Percentiles rank a stretch among this genome's conserved stretches.
Evolutionary conservation across 495 filamentous ascomycete species (phyloP).

Genomic region (Penicilliopsis zonata): DNA sequence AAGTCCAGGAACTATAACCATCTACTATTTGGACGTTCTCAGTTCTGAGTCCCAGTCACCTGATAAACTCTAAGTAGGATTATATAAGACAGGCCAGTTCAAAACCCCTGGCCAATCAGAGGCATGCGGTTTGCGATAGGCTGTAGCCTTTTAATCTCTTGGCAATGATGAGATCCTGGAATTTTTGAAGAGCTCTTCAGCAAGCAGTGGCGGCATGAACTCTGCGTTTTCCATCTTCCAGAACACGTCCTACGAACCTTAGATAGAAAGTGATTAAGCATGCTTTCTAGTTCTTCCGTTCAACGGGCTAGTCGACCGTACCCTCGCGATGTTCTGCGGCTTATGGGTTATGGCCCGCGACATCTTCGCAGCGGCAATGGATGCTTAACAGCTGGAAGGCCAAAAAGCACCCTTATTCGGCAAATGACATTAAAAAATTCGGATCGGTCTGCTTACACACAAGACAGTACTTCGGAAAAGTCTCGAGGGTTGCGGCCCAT

Average conservation of each 20-base stretch:
- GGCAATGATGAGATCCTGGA: constrained; percentile 24
- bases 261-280: too few species aligned
- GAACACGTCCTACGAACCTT: too few species aligned
- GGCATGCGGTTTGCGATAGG: constrained; percentile 15
- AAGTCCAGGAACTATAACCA: too few species aligned
- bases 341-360: constrained; percentile 12
- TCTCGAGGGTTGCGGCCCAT: constrained; percentile 3
- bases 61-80: too few species aligned
- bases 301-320: constrained; percentile 17
- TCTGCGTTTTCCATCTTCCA: constrained; percentile 9
- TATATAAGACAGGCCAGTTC: constrained; percentile 7
- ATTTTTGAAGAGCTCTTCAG: constrained; percentile 4
- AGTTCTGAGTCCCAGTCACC: too few species aligned
- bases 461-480: neutral
- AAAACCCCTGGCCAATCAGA: constrained; percentile 24
- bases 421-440: constrained; percentile 4
- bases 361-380: constrained; percentile 17
- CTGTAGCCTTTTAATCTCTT: constrained; percentile 17
- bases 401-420: constrained; percentile 6
- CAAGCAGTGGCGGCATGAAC: constrained; percentile 9
- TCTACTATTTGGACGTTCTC: too few species aligned
- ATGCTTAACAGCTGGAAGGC: constrained; percentile 8
- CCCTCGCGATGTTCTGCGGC: constrained; percentile 15
- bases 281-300: constrained; percentile 24
- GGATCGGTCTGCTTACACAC: neutral